Conservation (phyloP, 2,329 filamentous ascomycete genomes). For the Aaosphaeria pasadenensis region DNA sequence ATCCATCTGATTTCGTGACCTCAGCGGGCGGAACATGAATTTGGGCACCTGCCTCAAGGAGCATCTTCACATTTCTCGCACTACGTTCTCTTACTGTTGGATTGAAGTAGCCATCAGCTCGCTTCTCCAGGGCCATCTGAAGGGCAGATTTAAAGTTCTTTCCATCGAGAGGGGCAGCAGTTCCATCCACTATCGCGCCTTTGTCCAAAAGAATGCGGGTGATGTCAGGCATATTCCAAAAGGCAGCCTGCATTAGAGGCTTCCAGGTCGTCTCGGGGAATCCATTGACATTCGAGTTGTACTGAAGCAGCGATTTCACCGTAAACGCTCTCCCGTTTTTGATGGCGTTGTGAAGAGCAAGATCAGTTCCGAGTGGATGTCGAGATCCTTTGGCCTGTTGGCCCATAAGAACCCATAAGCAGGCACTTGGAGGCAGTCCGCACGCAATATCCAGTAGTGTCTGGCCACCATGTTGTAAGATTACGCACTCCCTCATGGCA, state of each 20-base stretch:
- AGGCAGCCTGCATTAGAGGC: conserved; percentile 29
- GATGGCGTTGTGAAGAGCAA: conserved; percentile 35
- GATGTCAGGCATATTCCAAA: conserved; percentile 28
- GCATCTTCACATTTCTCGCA: conserved; percentile 23
- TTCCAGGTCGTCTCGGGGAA: conserved; percentile 21
- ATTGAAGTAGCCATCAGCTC: conserved; percentile 16
- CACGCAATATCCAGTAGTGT: conserved; percentile 32
- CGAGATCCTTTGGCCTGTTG: conserved; percentile 27
- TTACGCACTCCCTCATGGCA: conserved; percentile 19
- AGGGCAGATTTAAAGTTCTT: conserved; percentile 16
- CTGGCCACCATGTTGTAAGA: conserved; percentile 29
- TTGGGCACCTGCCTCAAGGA: conserved; percentile 28
- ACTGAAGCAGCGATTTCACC: conserved; percentile 23
- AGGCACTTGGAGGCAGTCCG: conserved; percentile 23
- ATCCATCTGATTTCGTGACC: conserved; percentile 1
- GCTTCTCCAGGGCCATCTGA: conserved; percentile 23
- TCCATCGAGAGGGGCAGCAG: conserved; percentile 6
- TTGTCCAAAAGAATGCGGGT: conserved; percentile 26
- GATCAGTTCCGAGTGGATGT: conserved; percentile 29
- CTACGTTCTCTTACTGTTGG: conserved; percentile 10
- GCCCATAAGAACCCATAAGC: conserved; percentile 23
- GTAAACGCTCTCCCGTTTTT: conserved; percentile 29
- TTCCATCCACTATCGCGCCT: conserved; percentile 26
- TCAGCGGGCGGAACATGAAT: conserved; percentile 15
- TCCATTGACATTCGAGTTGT: conserved; percentile 24